Percentiles rank a stretch among this genome's conserved stretches.
Evolutionary conservation across 176 grass and related monocot species (phyloP).

Genomic region (Urochloa ruziziensis): DNA sequence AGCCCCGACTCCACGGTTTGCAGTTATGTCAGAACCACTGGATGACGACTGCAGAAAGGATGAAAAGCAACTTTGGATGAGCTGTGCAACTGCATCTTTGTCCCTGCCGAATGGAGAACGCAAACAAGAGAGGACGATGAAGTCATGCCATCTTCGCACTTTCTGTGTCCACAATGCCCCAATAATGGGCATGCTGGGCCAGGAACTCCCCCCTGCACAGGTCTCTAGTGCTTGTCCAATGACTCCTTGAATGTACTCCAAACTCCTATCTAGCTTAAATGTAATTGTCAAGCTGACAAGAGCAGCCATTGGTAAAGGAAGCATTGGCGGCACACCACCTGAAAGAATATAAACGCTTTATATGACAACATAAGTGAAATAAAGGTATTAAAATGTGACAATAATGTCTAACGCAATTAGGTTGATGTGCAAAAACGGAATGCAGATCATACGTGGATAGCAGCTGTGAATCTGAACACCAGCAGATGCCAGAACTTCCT

Average conservation of each 20-base stretch:
- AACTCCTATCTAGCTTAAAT: constrained; percentile 87
- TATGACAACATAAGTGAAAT: neutral
- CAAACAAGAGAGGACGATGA: constrained; percentile 83
- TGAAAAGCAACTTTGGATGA: constrained; percentile 82
- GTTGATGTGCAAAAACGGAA: constrained; percentile 21
- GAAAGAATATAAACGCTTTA: constrained; percentile 32
- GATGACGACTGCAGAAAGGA: constrained; percentile 65
- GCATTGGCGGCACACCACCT: constrained; percentile 92
- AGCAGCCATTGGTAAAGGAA: constrained; percentile 96
- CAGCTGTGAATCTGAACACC: constrained; percentile 86
- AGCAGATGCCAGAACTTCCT: constrained; percentile 90
- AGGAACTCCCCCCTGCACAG: constrained; percentile 72
- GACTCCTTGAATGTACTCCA: constrained; percentile 70
- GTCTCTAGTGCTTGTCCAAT: constrained; percentile 87
- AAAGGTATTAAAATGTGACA: neutral
- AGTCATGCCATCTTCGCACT: constrained; percentile 87
- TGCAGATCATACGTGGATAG: constrained; percentile 74
- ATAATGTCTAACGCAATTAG: neutral
- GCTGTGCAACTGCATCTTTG: constrained; percentile 78
- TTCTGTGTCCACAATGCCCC: constrained; percentile 93
- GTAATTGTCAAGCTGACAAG: constrained; percentile 96
- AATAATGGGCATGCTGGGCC: constrained; percentile 99
- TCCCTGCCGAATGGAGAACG: constrained; percentile 75
- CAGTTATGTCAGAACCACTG: constrained; percentile 49
- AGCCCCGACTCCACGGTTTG: constrained; percentile 62